Evolutionary conservation across 2,329 filamentous ascomycete species (phyloP).

Genomic region (Cytospora piceae): DNA sequence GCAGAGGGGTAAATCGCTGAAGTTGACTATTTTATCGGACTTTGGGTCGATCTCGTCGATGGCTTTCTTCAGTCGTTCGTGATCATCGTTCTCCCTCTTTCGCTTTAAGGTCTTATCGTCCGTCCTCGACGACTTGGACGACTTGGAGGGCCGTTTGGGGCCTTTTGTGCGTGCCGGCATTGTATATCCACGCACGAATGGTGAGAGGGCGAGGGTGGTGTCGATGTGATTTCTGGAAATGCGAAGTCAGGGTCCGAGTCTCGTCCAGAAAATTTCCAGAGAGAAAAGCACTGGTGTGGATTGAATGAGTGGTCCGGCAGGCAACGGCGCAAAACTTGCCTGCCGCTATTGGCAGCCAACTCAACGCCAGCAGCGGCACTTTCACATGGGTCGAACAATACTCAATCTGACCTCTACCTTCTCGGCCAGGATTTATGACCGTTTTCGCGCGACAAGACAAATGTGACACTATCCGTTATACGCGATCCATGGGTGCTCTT

Average conservation of each 20-base stretch:
- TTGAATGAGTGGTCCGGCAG: conserved; percentile 4
- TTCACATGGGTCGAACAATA: too few species aligned
- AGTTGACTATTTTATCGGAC: conserved; percentile 63
- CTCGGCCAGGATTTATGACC: too few species aligned
- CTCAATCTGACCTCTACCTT: too few species aligned
- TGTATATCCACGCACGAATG: neutral
- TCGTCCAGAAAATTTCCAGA: conserved; percentile 14
- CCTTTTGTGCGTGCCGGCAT: conserved; percentile 25
- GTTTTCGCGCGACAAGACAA: too few species aligned
- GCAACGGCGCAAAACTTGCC: neutral
- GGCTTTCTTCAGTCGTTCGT: conserved; percentile 42
- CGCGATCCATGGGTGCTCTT: too few species aligned
- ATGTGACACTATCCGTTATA: too few species aligned
- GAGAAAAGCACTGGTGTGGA: conserved; percentile 4
- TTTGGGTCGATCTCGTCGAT: conserved; percentile 70
- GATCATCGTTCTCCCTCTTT: conserved; percentile 35
- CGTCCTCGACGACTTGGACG: conserved; percentile 26
- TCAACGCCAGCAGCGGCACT: neutral
- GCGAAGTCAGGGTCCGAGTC: neutral
- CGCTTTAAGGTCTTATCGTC: conserved; percentile 33
- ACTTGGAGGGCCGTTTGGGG: conserved; percentile 18
- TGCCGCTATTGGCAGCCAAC: neutral
- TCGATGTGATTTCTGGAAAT: neutral
- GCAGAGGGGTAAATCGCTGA: conserved; percentile 85
- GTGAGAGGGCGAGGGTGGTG: neutral